A percentile compares a stretch with the other conserved stretches of the same genome.
phyloP scores from a whole-genome alignment of 2,329 filamentous ascomycete species.

The Xylaria sp. region DNA sequence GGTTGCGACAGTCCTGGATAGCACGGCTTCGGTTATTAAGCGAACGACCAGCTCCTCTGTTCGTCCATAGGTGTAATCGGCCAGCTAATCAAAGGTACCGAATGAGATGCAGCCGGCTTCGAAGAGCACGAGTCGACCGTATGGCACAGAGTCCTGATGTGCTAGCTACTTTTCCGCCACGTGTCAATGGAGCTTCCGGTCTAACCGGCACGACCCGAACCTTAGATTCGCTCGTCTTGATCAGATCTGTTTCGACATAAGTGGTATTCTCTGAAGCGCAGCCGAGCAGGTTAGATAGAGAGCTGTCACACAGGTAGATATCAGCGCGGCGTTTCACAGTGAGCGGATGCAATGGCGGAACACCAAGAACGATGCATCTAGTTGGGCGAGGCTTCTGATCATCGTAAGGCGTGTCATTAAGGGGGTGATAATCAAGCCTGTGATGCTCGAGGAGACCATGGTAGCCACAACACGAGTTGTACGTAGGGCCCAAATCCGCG shows the following conservation, averaged over 20 bases:
- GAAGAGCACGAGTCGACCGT: neutral
- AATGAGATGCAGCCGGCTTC: neutral
- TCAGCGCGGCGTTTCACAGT: neutral
- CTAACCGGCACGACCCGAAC: neutral
- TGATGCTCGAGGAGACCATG: neutral
- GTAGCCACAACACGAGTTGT: neutral
- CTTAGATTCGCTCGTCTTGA: neutral
- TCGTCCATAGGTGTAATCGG: slow-evolving; percentile 5
- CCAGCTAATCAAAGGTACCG: slow-evolving; percentile 3
- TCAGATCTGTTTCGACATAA: slow-evolving; percentile 1
- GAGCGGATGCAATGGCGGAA: neutral
- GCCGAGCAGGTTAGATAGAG: neutral
- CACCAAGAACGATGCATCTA: neutral
- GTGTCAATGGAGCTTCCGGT: slow-evolving; percentile 1
- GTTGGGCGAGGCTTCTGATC: slow-evolving; percentile 1
- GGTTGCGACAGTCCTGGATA: neutral
- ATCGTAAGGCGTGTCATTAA: slow-evolving; percentile 5
- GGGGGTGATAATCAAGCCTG: slow-evolving; percentile 1
- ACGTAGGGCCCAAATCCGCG: slow-evolving; percentile 1
- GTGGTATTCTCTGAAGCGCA: slow-evolving; percentile 6
- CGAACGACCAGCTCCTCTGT: slow-evolving; percentile 5
- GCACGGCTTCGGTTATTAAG: slow-evolving; percentile 4
- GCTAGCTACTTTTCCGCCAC: neutral
- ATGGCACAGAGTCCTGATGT: neutral
- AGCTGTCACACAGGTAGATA: slow-evolving; percentile 7